These are phyloP conservation scores for Seminavis robusta DNA, from an alignment of 108 stramenopile species.

Conservation along the genomic window DNA sequence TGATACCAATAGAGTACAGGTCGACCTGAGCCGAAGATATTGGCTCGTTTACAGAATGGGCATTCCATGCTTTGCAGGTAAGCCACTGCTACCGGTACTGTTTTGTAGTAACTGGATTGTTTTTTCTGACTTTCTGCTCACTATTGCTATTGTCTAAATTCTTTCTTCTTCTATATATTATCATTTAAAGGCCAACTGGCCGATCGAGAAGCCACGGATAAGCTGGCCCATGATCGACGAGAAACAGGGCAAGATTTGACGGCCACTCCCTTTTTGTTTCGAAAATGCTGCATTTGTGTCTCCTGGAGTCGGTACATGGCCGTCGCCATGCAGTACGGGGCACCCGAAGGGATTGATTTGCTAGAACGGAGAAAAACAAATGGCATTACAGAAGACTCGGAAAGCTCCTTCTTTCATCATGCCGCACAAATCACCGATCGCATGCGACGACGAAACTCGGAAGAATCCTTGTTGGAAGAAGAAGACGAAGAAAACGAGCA, in stretches of 20 bases:
- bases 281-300: constrained; percentile 31
- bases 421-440: too few relatives aligned
- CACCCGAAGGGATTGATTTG: constrained; percentile 18
- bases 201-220: constrained; percentile 18
- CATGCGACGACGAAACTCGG: neutral
- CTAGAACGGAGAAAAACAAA: neutral
- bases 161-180: too few relatives aligned
- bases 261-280: constrained; percentile 14
- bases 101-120: too few relatives aligned
- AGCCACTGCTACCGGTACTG: too few relatives aligned
- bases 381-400: neutral
- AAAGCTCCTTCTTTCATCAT: neutral
- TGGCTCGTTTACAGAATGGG: constrained; percentile 34
- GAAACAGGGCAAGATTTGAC: neutral
- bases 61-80: constrained; percentile 26
- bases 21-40: constrained; percentile 13
- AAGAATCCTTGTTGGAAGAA: neutral
- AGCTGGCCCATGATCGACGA: constrained; percentile 1
- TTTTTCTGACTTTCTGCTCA: too few relatives aligned
- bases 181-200: constrained; percentile 8
- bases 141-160: too few relatives aligned
- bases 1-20: constrained; percentile 21
- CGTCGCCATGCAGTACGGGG: constrained; percentile 30
- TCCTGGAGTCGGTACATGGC: constrained; percentile 41
- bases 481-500: neutral